A percentile compares a stretch with the other conserved stretches of the same genome.
These are phyloP conservation scores for Rubroshorea leprosula DNA, from an alignment of 345 rosid genomes.

Conservation along the genomic window DNA sequence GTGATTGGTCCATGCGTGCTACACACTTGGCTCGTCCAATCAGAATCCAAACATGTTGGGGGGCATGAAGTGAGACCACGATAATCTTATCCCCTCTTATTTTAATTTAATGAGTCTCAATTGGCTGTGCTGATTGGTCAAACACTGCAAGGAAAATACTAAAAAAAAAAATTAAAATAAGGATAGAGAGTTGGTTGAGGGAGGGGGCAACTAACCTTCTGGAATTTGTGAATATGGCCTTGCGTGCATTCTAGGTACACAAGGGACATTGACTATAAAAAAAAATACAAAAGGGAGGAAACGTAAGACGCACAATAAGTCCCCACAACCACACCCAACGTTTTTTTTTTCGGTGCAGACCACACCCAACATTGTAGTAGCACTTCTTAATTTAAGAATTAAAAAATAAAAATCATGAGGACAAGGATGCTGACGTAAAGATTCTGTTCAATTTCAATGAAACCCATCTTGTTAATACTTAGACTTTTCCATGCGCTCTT, in stretches of 20 bases:
- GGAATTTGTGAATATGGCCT: constrained; percentile 1
- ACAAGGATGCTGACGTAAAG: constrained; percentile 8
- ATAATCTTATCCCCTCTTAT: not conserved
- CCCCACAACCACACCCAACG: too few relatives aligned
- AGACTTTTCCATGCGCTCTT: constrained; percentile 16
- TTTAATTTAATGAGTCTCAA: not conserved
- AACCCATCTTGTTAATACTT: constrained; percentile 14
- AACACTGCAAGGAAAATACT: constrained; percentile 4
- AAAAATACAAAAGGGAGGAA: not conserved
- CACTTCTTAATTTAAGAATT: not conserved
- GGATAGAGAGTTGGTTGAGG: not conserved
- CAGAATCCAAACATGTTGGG: constrained; percentile 6
- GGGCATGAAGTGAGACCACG: not conserved
- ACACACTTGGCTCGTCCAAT: constrained; percentile 9
- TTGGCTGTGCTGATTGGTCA: constrained; percentile 16
- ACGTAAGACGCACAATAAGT: not conserved
- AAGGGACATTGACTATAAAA: not conserved
- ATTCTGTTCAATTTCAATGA: constrained; percentile 12
- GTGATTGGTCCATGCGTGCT: not conserved
- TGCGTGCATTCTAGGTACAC: not conserved
- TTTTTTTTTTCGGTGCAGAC: too few relatives aligned
- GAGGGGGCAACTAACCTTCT: not conserved
- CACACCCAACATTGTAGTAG: not conserved
- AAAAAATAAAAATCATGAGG: not conserved
- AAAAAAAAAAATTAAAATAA: too few relatives aligned